Evolutionary conservation across 192 early-diverging fungal genomes (phyloP).

Genomic region (Nowakowskiella sp.): DNA sequence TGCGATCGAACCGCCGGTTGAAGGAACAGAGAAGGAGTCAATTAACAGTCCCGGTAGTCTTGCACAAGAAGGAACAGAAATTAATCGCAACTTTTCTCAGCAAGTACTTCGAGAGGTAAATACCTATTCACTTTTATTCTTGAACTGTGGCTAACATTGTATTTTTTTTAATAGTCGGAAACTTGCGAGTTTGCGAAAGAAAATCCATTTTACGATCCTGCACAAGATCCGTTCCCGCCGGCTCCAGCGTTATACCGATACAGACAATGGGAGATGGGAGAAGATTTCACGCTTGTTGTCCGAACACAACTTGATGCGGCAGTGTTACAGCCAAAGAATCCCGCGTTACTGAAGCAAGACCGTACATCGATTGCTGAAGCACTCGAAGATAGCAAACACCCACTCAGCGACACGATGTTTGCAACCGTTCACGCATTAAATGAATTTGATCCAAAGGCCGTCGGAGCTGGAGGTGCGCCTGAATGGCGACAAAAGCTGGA

Average conservation of each 20-base stretch:
- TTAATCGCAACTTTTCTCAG: conserved; percentile 75
- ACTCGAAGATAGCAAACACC: conserved; percentile 29
- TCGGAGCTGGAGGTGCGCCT: conserved; percentile 76
- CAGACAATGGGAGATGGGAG: conserved; percentile 73
- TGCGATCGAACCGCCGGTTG: conserved; percentile 81
- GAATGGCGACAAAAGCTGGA: conserved; percentile 95
- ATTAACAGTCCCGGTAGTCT: conserved; percentile 83
- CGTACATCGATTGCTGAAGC: conserved; percentile 32
- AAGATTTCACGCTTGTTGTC: conserved; percentile 64
- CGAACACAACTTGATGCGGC: conserved; percentile 87
- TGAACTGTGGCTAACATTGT: no score
- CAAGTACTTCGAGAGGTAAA: conserved; percentile 60
- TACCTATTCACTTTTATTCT: no score
- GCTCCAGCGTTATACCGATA: conserved; percentile 75
- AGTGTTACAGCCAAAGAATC: conserved; percentile 27
- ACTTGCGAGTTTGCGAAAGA: conserved; percentile 50
- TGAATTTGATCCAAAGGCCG: conserved; percentile 83
- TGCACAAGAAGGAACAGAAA: conserved; percentile 77
- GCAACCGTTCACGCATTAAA: conserved; percentile 78
- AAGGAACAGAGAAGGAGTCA: conserved; percentile 75
- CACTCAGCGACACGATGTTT: conserved; percentile 32
- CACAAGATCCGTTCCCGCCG: conserved; percentile 40
- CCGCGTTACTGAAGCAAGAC: no score
- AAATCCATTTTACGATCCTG: conserved; percentile 65
- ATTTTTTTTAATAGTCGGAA: no score